Base-by-base conservation (phyloP, 2,329 filamentous ascomycete species). In the Rugonectria rugulosa region DNA sequence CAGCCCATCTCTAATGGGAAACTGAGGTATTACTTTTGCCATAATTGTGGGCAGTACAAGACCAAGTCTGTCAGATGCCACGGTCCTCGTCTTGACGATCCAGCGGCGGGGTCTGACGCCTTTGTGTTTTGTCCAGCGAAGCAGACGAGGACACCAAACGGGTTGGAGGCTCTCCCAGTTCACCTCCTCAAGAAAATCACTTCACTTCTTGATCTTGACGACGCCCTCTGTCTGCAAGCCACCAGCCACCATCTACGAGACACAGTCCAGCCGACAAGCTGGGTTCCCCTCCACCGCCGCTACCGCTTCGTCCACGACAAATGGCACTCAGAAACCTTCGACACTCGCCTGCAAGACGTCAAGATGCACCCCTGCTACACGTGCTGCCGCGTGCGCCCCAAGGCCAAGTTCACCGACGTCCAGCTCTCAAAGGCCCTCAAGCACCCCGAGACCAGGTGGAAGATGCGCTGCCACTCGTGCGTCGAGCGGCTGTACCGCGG, bases 21-120 rank as follows among this genome's bases (percentile, higher is more conserved):
- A 19, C 6, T 66, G n/a, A 24, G 4, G 9, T 66, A 66, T 15
- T 65, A 64, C 34, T 56, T 61, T 26, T 66, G 63, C n/a, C 59
- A 61, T 36, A 64, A 62, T 26, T 65, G 62, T 23, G 51, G 61
- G 8, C 26, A 43, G 10, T 57, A 45, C 44, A 34, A 36, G 12
- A 66, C 59, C 6, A 27, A 26, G n/a, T 64, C 63, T 14, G 42
- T 29, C 7, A 62, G 19, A 12, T 66, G 63, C 3, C 12, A 17
- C 6, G 59, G 59, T 5, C 17, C 40, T 2, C 21, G n/a, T 3
- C 9, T 60, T 2, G 14, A 42, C 3, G 4, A 10, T 6, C 24
- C 34, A 4, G 37, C 19, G 3, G 10, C 5, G 5, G 19, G 41
- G 10, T 32, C 36, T 1, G 41, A 38, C 14, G 12, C 27, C 10